Conservation (phyloP, 176 grass and related monocot species). For the Microstegium vimineum region DNA sequence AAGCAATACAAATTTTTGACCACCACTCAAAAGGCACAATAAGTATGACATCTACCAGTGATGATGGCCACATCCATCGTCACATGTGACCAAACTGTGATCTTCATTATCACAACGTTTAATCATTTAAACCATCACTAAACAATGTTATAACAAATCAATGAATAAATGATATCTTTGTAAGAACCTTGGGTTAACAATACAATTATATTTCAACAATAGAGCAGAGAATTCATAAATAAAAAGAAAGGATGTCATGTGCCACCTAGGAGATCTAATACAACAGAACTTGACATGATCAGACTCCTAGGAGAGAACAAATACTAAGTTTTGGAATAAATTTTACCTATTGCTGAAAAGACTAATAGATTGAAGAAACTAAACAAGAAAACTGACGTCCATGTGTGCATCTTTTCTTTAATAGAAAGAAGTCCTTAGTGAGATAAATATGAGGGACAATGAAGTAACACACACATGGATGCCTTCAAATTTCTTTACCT, state of each 20-base stretch:
- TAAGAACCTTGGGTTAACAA: neutral
- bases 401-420: neutral
- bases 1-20: neutral
- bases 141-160: neutral
- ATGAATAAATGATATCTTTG: neutral
- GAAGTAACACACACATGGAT: constrained; percentile 14
- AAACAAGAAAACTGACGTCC: neutral
- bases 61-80: neutral
- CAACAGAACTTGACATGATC: neutral
- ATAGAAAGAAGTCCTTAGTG: neutral
- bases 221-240: neutral
- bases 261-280: neutral
- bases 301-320: neutral
- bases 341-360: neutral
- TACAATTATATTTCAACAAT: neutral
- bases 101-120: neutral
- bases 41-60: neutral
- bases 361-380: neutral
- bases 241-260: neutral
- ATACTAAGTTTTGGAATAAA: constrained; percentile 1
- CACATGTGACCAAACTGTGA: neutral
- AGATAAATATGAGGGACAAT: neutral
- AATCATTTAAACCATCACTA: neutral
- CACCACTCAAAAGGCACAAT: neutral
- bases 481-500: constrained; percentile 44